phyloP scores from a whole-genome alignment of 768 basidiomycete species.

The Lactarius psammicola region DNA sequence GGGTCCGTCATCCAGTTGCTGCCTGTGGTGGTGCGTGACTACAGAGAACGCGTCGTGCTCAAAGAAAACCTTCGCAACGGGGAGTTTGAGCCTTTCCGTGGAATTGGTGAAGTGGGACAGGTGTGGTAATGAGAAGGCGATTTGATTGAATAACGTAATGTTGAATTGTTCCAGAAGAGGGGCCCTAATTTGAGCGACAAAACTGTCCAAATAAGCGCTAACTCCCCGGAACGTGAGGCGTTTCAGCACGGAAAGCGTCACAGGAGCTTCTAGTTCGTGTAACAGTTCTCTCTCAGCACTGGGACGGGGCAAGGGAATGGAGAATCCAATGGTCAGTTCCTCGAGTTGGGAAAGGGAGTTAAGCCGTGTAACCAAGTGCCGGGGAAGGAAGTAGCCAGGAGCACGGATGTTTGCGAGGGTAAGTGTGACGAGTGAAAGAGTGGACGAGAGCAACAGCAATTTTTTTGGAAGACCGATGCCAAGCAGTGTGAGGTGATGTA shows the following conservation, averaged over 20 bases:
- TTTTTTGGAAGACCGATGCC: slow-evolving; percentile 1
- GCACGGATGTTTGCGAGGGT: background rate
- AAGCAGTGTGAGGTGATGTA: background rate
- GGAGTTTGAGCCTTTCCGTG: background rate
- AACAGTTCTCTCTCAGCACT: background rate
- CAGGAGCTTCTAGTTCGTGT: background rate
- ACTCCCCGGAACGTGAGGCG: background rate
- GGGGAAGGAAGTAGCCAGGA: background rate
- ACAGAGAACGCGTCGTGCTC: background rate
- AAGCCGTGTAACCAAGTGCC: background rate
- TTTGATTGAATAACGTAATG: slow-evolving; percentile 4
- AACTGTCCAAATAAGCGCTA: slow-evolving; percentile 2
- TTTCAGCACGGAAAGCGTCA: background rate
- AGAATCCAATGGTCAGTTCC: slow-evolving; percentile 9
- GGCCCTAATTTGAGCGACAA: background rate
- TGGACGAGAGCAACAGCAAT: background rate
- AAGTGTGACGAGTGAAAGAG: background rate
- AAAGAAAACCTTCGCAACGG: background rate
- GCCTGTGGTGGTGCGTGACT: too few relatives aligned
- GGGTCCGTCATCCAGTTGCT: background rate
- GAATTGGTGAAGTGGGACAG: background rate
- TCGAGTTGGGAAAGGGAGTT: background rate
- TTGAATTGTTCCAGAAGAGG: background rate
- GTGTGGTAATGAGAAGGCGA: background rate
- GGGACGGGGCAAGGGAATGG: background rate